phyloP scores from a whole-genome alignment of 805 yeast species.

The Tetrapisispora nanseiensis region DNA sequence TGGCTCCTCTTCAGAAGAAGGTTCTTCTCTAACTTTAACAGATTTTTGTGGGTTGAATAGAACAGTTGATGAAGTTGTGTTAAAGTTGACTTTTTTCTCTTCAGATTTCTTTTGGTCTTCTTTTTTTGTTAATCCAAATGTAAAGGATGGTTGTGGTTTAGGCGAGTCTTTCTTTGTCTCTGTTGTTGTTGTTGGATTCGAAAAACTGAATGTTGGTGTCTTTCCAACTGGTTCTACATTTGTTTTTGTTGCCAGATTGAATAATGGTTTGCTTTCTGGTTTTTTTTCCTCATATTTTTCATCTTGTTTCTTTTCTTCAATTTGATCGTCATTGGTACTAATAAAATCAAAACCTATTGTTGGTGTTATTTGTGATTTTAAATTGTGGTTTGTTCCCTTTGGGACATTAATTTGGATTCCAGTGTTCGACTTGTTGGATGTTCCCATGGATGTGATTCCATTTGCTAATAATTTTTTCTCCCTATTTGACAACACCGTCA shows the following conservation, averaged over 20 bases:
- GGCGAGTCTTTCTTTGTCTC: neutral
- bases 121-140: constrained; percentile 7
- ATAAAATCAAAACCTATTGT: constrained; percentile 27
- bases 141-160: constrained; percentile 6
- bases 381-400: neutral
- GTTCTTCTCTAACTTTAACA: neutral
- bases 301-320: neutral
- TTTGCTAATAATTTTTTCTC: neutral
- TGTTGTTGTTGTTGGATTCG: neutral
- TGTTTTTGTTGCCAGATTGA: too few species aligned
- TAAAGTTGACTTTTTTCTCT: neutral
- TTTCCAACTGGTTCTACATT: too few species aligned
- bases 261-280: too few species aligned
- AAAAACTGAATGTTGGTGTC: neutral
- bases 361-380: constrained; percentile 14
- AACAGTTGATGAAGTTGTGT: neutral
- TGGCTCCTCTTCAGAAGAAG: neutral
- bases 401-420: neutral
- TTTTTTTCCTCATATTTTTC: too few species aligned
- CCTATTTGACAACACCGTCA: neutral
- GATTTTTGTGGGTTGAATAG: constrained; percentile 1
- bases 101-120: neutral
- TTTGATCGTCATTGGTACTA: constrained; percentile 6
- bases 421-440: neutral
- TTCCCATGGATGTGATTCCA: neutral